phyloP scores from a whole-genome alignment of 2,329 filamentous ascomycete species.

The Rhynchosporium secalis region DNA sequence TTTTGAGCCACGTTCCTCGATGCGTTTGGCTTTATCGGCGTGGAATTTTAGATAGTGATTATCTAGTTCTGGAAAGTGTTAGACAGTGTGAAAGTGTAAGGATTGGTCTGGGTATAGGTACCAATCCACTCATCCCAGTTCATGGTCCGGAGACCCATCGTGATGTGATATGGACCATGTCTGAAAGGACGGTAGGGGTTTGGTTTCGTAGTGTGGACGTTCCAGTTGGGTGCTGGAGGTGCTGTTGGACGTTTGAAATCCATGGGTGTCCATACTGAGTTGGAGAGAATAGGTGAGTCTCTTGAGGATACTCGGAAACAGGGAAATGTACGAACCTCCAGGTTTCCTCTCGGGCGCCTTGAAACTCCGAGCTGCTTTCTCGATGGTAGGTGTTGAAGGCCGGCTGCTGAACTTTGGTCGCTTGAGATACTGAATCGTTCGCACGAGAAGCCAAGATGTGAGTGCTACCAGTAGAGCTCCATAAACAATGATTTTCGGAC shows the following conservation, averaged over 20 bases:
- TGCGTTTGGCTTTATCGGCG: slow-evolving; percentile 66
- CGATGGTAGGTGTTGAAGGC: slow-evolving; percentile 36
- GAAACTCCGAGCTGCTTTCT: slow-evolving; percentile 33
- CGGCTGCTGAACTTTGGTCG: slow-evolving; percentile 25
- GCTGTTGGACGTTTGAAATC: slow-evolving; percentile 39
- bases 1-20: slow-evolving; percentile 64
- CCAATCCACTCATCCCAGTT: slow-evolving; percentile 42
- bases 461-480: slow-evolving; percentile 23
- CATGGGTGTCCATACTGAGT: slow-evolving; percentile 38
- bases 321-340: slow-evolving; percentile 33
- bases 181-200: slow-evolving; percentile 40
- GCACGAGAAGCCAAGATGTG: slow-evolving; percentile 31
- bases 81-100: slow-evolving; percentile 15
- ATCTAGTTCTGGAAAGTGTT: slow-evolving; percentile 62
- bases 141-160: slow-evolving; percentile 41
- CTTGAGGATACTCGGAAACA: neutral
- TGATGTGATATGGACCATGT: slow-evolving; percentile 40
- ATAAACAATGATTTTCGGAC: slow-evolving; percentile 31
- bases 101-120: slow-evolving; percentile 7
- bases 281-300: slow-evolving; percentile 19
- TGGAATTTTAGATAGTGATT: slow-evolving; percentile 75
- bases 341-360: slow-evolving; percentile 37
- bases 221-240: slow-evolving; percentile 35
- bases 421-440: slow-evolving; percentile 28
- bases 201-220: slow-evolving; percentile 38